These are phyloP conservation scores for Penicillium hesseltinei DNA, from an alignment of 2,329 filamentous ascomycete species.

Conservation along the genomic window DNA sequence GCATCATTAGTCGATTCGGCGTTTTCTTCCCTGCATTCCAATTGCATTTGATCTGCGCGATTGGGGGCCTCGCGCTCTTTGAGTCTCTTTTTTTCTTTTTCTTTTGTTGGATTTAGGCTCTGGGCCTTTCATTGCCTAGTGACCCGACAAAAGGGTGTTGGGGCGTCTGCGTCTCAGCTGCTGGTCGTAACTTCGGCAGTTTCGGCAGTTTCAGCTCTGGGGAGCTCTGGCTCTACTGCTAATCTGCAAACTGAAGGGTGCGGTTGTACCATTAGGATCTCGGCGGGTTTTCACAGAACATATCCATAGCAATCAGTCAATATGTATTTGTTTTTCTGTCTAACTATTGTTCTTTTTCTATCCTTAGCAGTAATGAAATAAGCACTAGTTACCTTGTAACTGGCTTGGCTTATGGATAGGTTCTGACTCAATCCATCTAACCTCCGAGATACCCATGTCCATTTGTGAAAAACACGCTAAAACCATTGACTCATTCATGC, in stretches of 20 bases:
- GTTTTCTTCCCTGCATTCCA: slow-evolving; percentile 18
- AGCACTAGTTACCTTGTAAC: background rate
- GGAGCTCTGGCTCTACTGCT: slow-evolving; percentile 3
- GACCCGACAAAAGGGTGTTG: slow-evolving; percentile 7
- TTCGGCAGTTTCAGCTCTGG: background rate
- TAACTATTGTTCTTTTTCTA: background rate
- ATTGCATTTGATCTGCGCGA: slow-evolving; percentile 4
- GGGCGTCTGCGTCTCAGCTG: slow-evolving; percentile 11
- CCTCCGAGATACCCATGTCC: background rate
- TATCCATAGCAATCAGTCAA: slow-evolving; percentile 19
- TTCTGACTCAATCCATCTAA: background rate
- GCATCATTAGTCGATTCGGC: slow-evolving; percentile 26
- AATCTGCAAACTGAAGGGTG: slow-evolving; percentile 8
- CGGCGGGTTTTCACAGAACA: slow-evolving; percentile 16
- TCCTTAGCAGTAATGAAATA: background rate
- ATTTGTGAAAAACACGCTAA: background rate
- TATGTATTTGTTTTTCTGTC: slow-evolving; percentile 3
- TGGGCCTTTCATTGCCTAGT: slow-evolving; percentile 8
- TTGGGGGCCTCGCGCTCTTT: background rate
- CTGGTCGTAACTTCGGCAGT: slow-evolving; percentile 19
- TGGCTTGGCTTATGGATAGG: background rate
- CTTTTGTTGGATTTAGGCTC: slow-evolving; percentile 3
- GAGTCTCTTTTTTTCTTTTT: background rate
- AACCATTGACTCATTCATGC: background rate
- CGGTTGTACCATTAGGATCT: slow-evolving; percentile 18